Conservation (phyloP, 495 filamentous ascomycete genomes). For the Neurospora tetrasperma region DNA sequence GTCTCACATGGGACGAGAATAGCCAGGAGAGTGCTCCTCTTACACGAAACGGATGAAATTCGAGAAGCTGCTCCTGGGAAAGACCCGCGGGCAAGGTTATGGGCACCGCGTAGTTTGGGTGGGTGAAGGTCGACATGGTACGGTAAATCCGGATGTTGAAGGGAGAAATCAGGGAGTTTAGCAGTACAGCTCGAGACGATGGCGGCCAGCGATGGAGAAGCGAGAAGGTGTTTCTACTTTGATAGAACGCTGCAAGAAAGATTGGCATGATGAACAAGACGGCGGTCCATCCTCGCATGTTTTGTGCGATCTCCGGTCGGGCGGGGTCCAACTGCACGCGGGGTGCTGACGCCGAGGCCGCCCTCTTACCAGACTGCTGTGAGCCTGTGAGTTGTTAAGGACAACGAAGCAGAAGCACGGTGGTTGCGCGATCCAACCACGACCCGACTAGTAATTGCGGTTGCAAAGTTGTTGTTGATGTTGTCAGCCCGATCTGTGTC, state of each 20-base stretch:
- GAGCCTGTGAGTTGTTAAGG: not conserved
- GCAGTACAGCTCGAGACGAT: not conserved
- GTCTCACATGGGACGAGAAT: not conserved
- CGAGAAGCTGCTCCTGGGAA: constrained; percentile 50
- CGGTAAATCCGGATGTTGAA: not conserved
- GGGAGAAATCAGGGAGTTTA: not conserved
- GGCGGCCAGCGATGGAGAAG: not conserved
- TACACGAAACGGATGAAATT: constrained; percentile 59
- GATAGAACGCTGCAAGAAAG: not conserved
- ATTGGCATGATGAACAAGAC: constrained; percentile 2
- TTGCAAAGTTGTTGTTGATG: not conserved
- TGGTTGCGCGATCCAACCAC: not conserved
- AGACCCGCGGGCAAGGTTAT: constrained; percentile 51
- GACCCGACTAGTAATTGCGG: not conserved
- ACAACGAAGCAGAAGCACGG: not conserved
- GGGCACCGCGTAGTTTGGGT: constrained; percentile 34
- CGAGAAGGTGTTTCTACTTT: not conserved
- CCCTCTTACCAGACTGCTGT: not conserved
- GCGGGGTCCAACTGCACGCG: not conserved
- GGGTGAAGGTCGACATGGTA: constrained; percentile 39
- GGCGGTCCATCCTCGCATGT: not conserved
- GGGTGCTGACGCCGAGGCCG: not conserved
- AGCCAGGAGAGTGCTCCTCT: not conserved
- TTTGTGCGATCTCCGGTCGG: not conserved
- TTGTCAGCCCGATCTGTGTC: not conserved